Base-by-base conservation (phyloP, 208 protist species). In the Leishmania aethiopica region DNA sequence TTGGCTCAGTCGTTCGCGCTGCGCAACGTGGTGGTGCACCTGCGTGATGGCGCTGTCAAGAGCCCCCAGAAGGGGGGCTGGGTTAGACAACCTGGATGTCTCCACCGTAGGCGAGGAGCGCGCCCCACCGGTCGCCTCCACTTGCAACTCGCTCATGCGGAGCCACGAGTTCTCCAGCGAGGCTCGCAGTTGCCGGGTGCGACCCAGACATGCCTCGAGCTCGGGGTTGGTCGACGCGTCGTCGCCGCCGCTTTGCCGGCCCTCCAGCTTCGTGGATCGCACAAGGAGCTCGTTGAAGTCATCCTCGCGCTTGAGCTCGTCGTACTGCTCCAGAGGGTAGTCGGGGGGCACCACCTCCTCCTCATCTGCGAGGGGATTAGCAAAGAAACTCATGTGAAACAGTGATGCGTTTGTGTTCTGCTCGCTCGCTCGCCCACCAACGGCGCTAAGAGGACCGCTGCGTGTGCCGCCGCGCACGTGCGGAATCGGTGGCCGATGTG, bases 271-370 rank as follows among this genome's bases (percentile, higher is more conserved):
- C 1, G 83, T 80, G 59, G 78, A 79, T 32, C 78, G 78, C 28
- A 95, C 89, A 55, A 95, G 84, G 0, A 97, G 87, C 42, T 88
- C 87, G 83, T 95, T 97, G 77, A 88, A 94, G 75, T 94, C 91
- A 74, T 94, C 90, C 85, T 96, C 92, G 32, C 91, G 86, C 49
- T 90, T 88, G 47, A 71, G 83, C 7, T 81, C 86, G 60, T 97
- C 92, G 77, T 97, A 97, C 60, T 94, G 89, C n/a, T 82, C 82
- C 40, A 93, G 77, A 0, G 88, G 90, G 77, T 91, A 87, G 45
- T 85, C 81, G 11, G 75, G 79, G n/a, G 81, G 82, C 79, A 81
- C 84, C 32, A 88, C 85, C 67, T 90, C 90, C 59, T 94, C 89
- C 62, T 94, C 91, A 17, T 94, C 89, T 6, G 93, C 93, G 47